phyloP scores from a whole-genome alignment of 495 filamentous ascomycete species.

The Talaromyces ruber region DNA sequence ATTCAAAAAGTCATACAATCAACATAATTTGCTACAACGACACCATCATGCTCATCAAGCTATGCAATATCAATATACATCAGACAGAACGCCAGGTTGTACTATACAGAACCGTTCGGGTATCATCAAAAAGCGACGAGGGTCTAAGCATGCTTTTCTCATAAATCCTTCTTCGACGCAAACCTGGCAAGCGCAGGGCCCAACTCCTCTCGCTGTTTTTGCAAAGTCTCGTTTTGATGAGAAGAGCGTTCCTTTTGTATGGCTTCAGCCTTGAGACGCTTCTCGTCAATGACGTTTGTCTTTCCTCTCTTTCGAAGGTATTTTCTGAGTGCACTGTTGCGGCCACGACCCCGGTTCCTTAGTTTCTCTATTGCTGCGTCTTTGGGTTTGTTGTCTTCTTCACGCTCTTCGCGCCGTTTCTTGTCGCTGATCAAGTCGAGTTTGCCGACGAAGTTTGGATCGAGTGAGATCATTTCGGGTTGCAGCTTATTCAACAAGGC shows the following conservation, averaged over 20 bases:
- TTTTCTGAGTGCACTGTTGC: constrained; percentile 80
- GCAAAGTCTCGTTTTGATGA: constrained; percentile 55
- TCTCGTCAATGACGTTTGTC: constrained; percentile 90
- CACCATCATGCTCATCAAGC: background rate
- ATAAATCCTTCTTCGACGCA: constrained; percentile 42
- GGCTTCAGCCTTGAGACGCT: constrained; percentile 57
- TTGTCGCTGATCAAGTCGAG: constrained; percentile 69
- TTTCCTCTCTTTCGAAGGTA: constrained; percentile 82
- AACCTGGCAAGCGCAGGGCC: constrained; percentile 69
- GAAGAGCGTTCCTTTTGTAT: constrained; percentile 55
- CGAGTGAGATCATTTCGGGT: constrained; percentile 92
- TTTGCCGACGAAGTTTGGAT: constrained; percentile 83
- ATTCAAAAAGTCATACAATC: background rate
- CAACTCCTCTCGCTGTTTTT: constrained; percentile 50
- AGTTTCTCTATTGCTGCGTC: constrained; percentile 58
- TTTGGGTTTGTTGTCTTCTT: constrained; percentile 64
- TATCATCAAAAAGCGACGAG: constrained; percentile 1
- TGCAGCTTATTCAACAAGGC: constrained; percentile 84
- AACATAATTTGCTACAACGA: background rate
- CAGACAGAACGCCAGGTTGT: background rate
- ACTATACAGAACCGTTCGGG: constrained; percentile 2
- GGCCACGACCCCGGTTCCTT: constrained; percentile 76
- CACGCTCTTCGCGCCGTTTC: constrained; percentile 61
- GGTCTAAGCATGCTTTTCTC: constrained; percentile 10
- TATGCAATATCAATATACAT: background rate